These are phyloP conservation scores for Arthrobotrys musiformis DNA, from an alignment of 2,329 filamentous ascomycete genomes.

Conservation along the genomic window DNA sequence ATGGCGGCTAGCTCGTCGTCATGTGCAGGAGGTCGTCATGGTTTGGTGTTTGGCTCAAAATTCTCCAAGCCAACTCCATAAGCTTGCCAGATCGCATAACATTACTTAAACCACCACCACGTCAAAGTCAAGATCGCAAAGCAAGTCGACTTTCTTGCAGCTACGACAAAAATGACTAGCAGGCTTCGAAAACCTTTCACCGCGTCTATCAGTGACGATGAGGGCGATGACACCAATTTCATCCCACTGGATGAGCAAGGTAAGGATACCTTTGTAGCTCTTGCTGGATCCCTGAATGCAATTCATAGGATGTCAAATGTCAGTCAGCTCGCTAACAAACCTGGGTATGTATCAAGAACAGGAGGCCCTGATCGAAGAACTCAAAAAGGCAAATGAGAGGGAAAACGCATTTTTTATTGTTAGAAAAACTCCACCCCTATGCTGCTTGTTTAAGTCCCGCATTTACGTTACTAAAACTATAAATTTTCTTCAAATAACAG, in stretches of 20 bases:
- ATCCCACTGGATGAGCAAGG: conserved; percentile 53
- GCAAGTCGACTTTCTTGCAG: background rate
- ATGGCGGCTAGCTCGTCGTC: background rate
- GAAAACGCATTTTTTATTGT: conserved; percentile 55
- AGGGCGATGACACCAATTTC: conserved; percentile 15
- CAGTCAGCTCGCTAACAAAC: background rate
- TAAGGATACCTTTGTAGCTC: background rate
- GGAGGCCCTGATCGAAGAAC: conserved; percentile 43
- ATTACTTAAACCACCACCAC: background rate
- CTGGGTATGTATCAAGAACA: conserved; percentile 31
- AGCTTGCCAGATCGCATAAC: background rate
- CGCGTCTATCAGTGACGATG: background rate
- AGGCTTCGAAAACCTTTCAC: conserved; percentile 32
- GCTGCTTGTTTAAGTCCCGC: background rate
- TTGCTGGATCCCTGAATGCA: background rate
- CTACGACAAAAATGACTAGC: conserved; percentile 18
- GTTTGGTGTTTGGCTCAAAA: conserved; percentile 1
- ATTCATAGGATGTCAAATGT: background rate
- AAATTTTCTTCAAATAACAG: conserved; percentile 3
- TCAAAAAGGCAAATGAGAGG: conserved; percentile 48
- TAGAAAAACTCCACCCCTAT: background rate
- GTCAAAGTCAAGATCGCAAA: background rate
- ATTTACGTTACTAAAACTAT: background rate
- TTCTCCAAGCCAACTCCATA: conserved; percentile 11
- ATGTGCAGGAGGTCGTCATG: background rate